These are phyloP conservation scores for Hypoxylon sp. DNA, from an alignment of 2,329 filamentous ascomycete genomes.

Conservation along the genomic window DNA sequence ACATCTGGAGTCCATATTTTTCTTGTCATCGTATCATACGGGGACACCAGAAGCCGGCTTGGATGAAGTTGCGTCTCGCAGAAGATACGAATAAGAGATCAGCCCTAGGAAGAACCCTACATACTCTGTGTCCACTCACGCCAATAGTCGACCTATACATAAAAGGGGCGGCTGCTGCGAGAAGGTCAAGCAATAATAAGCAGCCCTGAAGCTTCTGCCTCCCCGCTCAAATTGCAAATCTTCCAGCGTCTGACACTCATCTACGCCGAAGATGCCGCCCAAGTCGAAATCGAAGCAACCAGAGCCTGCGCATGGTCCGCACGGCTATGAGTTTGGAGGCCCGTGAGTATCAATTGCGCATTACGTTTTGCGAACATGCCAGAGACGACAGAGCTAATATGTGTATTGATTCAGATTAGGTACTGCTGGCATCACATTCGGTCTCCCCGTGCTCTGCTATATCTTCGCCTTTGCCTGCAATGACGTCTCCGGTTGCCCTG, in stretches of 20 bases:
- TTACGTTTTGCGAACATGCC: neutral
- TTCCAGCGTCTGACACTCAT: neutral
- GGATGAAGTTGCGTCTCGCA: neutral
- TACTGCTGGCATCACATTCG: slow-evolving; percentile 73
- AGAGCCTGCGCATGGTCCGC: slow-evolving; percentile 48
- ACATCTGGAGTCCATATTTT: neutral
- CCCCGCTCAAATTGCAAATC: neutral
- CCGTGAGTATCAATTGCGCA: slow-evolving; percentile 55
- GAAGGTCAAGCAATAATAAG: slow-evolving; percentile 5
- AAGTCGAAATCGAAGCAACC: slow-evolving; percentile 38
- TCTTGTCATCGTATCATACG: slow-evolving; percentile 47
- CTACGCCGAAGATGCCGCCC: slow-evolving; percentile 58
- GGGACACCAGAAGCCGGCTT: slow-evolving; percentile 45
- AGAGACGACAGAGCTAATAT: slow-evolving; percentile 1
- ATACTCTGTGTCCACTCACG: neutral
- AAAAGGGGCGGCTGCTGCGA: slow-evolving; percentile 6
- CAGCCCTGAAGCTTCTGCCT: neutral
- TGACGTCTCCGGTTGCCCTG: slow-evolving; percentile 90
- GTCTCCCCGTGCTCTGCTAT: slow-evolving; percentile 83
- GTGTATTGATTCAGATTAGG: slow-evolving; percentile 29
- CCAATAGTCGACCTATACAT: slow-evolving; percentile 1
- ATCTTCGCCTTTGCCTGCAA: slow-evolving; percentile 88
- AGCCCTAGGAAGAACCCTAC: neutral
- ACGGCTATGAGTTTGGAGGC: slow-evolving; percentile 61
- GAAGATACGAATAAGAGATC: slow-evolving; percentile 7